Evolutionary conservation across 257 asterid species (phyloP).

Genomic region (Misopates orontium): DNA sequence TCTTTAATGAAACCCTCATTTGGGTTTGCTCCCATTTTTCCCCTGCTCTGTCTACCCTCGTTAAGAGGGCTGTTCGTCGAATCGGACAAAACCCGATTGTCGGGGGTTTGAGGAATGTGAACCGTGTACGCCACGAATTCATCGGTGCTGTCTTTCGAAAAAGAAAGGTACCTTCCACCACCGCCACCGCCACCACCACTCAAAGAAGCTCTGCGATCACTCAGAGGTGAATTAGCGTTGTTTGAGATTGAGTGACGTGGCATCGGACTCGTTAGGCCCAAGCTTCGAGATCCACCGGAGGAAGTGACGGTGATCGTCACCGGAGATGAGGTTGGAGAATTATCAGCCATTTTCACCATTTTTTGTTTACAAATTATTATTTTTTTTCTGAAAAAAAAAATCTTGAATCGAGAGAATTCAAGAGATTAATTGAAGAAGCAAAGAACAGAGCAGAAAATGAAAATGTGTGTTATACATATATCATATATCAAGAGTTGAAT

Average conservation of each 20-base stretch:
- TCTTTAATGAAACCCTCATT: constrained; percentile 63
- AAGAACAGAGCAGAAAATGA: constrained; percentile 6
- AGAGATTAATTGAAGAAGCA: constrained; percentile 22
- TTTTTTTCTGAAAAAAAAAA: neutral
- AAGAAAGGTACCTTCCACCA: constrained; percentile 62
- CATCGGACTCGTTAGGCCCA: constrained; percentile 69
- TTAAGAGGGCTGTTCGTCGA: constrained; percentile 49
- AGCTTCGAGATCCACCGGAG: constrained; percentile 62
- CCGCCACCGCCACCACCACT: constrained; percentile 50
- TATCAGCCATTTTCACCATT: constrained; percentile 61
- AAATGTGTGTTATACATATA: neutral
- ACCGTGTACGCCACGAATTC: constrained; percentile 87
- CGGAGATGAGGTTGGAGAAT: constrained; percentile 76
- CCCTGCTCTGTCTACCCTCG: constrained; percentile 44
- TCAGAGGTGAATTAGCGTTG: constrained; percentile 63
- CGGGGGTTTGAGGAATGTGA: constrained; percentile 90
- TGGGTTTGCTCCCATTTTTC: constrained; percentile 42
- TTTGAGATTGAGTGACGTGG: constrained; percentile 72
- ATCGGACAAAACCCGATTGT: constrained; percentile 46
- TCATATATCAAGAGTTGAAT: neutral
- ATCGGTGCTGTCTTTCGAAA: constrained; percentile 69
- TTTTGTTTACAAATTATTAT: too few relatives aligned
- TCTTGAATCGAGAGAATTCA: constrained; percentile 9
- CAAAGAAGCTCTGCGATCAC: constrained; percentile 43
- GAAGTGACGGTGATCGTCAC: constrained; percentile 79